phyloP scores from a whole-genome alignment of 179 eudicot species.

The Heliamphora ciliata region DNA sequence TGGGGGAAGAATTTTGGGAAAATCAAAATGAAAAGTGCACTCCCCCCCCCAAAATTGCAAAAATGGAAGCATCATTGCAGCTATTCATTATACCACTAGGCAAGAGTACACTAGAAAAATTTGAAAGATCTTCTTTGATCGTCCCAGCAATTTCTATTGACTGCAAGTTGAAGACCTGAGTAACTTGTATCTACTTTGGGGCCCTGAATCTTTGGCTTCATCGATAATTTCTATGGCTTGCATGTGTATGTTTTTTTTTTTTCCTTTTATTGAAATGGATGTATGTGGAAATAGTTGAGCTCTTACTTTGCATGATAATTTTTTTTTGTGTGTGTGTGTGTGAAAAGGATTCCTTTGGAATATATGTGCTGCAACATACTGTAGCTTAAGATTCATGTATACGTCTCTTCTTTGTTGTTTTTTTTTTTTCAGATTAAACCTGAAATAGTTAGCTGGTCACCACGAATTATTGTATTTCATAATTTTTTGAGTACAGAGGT shows the following conservation, averaged over 20 bases:
- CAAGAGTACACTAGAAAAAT: no score
- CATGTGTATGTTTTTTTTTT: background rate
- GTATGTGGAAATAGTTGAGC: background rate
- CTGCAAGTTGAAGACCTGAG: background rate
- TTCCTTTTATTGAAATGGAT: background rate
- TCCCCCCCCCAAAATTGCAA: no score
- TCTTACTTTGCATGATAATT: background rate
- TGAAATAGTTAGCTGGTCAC: conserved; percentile 85
- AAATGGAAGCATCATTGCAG: background rate
- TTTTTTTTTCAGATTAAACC: conserved; percentile 64
- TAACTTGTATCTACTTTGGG: background rate
- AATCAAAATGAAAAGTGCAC: no score
- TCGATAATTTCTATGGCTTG: background rate
- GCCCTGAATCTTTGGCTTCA: background rate
- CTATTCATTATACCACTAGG: background rate
- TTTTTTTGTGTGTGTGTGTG: background rate
- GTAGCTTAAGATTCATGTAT: background rate
- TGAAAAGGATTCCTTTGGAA: background rate
- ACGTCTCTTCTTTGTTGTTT: background rate
- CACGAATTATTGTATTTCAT: conserved; percentile 74
- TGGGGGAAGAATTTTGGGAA: no score
- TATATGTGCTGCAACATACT: background rate
- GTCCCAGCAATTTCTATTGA: background rate
- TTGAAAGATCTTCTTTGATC: background rate
- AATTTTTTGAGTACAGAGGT: conserved; percentile 87